Conservation (phyloP, 805 yeast genomes). For the Suhomyces vadensis region DNA sequence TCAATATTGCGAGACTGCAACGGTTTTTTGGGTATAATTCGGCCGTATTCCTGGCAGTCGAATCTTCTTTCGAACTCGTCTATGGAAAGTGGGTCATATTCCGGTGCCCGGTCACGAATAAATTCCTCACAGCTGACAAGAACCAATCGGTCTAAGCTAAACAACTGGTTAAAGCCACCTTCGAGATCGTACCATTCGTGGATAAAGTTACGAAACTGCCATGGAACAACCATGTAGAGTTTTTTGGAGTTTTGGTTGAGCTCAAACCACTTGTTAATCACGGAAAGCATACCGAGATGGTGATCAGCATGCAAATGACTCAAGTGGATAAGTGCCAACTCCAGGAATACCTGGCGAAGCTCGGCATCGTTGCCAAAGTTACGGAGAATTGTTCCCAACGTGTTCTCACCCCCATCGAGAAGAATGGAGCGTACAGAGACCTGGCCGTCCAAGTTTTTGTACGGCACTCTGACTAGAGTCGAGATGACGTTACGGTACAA, state of each 20-base stretch:
- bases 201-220: slow-evolving; percentile 67
- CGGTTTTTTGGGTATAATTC: slow-evolving; percentile 20
- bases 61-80: slow-evolving; percentile 35
- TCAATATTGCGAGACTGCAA: slow-evolving; percentile 28
- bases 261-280: slow-evolving; percentile 68
- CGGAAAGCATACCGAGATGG: slow-evolving; percentile 77
- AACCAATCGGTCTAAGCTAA: slow-evolving; percentile 43
- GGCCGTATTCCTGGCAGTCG: slow-evolving; percentile 22
- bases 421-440: slow-evolving; percentile 48
- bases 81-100: slow-evolving; percentile 27
- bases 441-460: slow-evolving; percentile 18
- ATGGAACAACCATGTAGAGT: slow-evolving; percentile 69
- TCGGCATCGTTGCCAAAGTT: slow-evolving; percentile 51
- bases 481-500: slow-evolving; percentile 82
- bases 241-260: slow-evolving; percentile 34
- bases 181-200: slow-evolving; percentile 66
- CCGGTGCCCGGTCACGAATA: slow-evolving; percentile 33
- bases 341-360: slow-evolving; percentile 47
- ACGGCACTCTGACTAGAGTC: slow-evolving; percentile 73
- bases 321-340: slow-evolving; percentile 64
- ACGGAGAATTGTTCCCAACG: slow-evolving; percentile 70
- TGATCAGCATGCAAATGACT: slow-evolving; percentile 98
- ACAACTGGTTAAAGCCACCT: slow-evolving; percentile 18
- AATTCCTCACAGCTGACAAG: slow-evolving; percentile 66
- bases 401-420: slow-evolving; percentile 95